Conservation (phyloP, 495 filamentous ascomycete species). For the Talaromyces thailandensis region DNA sequence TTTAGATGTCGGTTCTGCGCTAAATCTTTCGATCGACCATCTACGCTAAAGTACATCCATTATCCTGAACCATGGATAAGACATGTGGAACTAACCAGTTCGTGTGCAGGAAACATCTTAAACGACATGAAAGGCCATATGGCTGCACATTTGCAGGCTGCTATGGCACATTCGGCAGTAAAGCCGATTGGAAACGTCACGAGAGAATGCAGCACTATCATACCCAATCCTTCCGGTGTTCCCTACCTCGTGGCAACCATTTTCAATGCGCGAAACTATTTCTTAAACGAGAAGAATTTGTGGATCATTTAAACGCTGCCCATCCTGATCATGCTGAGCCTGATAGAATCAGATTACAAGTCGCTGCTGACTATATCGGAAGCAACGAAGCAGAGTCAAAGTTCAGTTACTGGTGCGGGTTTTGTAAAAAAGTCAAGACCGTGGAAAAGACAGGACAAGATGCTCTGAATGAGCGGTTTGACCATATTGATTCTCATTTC, state of each 20-base stretch:
- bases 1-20: not conserved
- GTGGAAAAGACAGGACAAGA: conserved; percentile 45
- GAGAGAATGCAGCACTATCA: conserved; percentile 82
- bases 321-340: conserved; percentile 43
- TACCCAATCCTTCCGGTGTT: conserved; percentile 71
- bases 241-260: conserved; percentile 12
- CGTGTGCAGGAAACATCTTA: conserved; percentile 67
- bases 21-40: conserved; percentile 7
- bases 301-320: conserved; percentile 45
- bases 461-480: conserved; percentile 68
- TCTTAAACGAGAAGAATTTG: conserved; percentile 49
- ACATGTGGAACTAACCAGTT: not conserved
- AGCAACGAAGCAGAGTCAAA: conserved; percentile 44
- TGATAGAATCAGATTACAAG: conserved; percentile 29
- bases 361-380: conserved; percentile 52
- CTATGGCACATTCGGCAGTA: conserved; percentile 75
- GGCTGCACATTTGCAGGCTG: conserved; percentile 75
- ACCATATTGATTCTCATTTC: conserved; percentile 80
- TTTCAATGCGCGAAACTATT: conserved; percentile 48
- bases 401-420: conserved; percentile 81
- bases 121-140: conserved; percentile 79
- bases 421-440: conserved; percentile 54
- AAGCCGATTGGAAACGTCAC: conserved; percentile 96
- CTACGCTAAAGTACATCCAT: not conserved
- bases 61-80: not conserved